phyloP scores from a whole-genome alignment of 202 grass and related monocot species.

The Setaria viridis region DNA sequence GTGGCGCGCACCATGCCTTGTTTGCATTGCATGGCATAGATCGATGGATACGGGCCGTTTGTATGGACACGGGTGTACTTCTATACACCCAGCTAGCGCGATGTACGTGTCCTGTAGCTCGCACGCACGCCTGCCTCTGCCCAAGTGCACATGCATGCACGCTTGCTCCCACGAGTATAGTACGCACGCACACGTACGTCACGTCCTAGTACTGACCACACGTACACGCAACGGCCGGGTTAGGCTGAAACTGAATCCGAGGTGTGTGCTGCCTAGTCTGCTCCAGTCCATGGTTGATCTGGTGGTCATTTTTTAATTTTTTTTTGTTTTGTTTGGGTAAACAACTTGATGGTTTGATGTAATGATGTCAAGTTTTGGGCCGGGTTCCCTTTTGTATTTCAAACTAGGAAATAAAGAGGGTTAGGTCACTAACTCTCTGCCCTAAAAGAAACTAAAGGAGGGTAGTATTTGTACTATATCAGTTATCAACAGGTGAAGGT shows the following conservation, averaged over 20 bases:
- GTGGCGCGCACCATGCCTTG: not conserved
- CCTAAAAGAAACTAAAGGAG: not conserved
- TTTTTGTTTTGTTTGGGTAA: not conserved
- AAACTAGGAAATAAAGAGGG: not conserved
- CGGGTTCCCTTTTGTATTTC: not conserved
- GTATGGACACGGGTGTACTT: constrained; percentile 8
- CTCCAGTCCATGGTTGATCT: not conserved
- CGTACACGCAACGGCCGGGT: not conserved
- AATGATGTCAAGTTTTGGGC: not conserved
- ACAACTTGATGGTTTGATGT: not conserved
- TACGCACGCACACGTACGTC: not conserved
- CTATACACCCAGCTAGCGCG: constrained; percentile 25
- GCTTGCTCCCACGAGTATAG: not conserved
- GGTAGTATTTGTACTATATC: not conserved
- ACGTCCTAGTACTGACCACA: not conserved
- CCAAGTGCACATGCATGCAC: not conserved
- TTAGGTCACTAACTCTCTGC: constrained; percentile 18
- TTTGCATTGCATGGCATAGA: not conserved
- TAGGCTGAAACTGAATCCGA: not conserved
- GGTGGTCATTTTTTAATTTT: not conserved
- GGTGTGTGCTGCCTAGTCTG: not conserved
- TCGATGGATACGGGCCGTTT: not conserved
- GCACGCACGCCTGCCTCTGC: not conserved
- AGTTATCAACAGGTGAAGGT: not conserved
- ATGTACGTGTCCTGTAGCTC: constrained; percentile 22